Evolutionary conservation across 139 green algal genomes (phyloP).

Genomic region (Zygnema circumcarinatum): DNA sequence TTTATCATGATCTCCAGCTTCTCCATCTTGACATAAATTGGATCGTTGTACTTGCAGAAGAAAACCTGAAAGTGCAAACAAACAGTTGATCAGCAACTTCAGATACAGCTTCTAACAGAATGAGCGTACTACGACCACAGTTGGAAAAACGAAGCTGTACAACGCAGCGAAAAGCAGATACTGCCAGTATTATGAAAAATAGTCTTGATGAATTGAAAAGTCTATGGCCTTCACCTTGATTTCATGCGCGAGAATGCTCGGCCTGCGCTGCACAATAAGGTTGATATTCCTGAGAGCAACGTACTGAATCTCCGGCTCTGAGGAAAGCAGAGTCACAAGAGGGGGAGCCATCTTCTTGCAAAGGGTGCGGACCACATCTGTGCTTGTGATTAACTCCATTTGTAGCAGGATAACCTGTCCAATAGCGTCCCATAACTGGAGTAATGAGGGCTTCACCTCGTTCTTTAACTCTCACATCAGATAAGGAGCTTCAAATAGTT

Average conservation of each 20-base stretch:
- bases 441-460: too few relatives aligned
- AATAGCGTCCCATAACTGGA: too few relatives aligned
- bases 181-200: too few relatives aligned
- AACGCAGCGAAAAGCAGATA: too few relatives aligned
- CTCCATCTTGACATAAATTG: slow-evolving; percentile 98
- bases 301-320: slow-evolving; percentile 96
- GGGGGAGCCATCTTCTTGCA: slow-evolving; percentile 93
- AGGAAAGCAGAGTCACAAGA: slow-evolving; percentile 94
- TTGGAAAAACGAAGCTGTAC: too few relatives aligned
- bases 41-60: slow-evolving; percentile 99
- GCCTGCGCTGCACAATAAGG: slow-evolving; percentile 90
- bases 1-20: slow-evolving; percentile 99
- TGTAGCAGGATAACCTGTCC: slow-evolving; percentile 80
- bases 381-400: slow-evolving; percentile 74
- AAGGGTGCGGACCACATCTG: slow-evolving; percentile 72
- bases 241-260: slow-evolving; percentile 81
- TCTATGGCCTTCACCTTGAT: slow-evolving; percentile 80
- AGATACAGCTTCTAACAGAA: too few relatives aligned
- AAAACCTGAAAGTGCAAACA: slow-evolving; percentile 80
- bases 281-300: slow-evolving; percentile 98
- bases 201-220: too few relatives aligned
- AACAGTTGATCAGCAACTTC: slow-evolving; percentile 11
- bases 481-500: too few relatives aligned
- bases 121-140: background rate
- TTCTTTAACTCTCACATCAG: too few relatives aligned